Evolutionary conservation across 2,329 filamentous ascomycete species (phyloP).

Genomic region (Colletotrichum sp.): DNA sequence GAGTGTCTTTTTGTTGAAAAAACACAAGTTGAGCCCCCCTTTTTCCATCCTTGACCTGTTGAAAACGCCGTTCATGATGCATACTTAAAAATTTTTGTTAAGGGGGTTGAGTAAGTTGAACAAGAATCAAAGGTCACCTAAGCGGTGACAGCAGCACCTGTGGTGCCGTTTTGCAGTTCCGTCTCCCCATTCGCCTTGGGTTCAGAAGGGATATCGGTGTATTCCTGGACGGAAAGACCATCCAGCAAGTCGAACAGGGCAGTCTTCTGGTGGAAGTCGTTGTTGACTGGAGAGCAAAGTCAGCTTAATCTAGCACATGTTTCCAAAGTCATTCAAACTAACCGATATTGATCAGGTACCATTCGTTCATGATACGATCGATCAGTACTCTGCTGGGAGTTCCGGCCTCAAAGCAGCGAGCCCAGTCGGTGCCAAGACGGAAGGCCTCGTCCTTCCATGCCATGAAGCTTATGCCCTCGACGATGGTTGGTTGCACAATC

Average conservation of each 20-base stretch:
- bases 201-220: conserved; percentile 54
- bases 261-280: conserved; percentile 88
- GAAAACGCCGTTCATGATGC: conserved; percentile 23
- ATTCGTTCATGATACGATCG: conserved; percentile 82
- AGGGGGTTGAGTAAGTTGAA: conserved; percentile 20
- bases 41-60: conserved; percentile 22
- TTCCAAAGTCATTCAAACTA: conserved; percentile 37
- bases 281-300: conserved; percentile 72
- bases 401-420: conserved; percentile 80
- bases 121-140: conserved; percentile 23
- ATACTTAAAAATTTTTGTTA: conserved; percentile 25
- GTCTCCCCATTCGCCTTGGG: conserved; percentile 26
- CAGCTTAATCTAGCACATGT: neutral
- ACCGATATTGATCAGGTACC: conserved; percentile 97
- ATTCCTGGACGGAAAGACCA: conserved; percentile 68
- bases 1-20: conserved; percentile 32
- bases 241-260: conserved; percentile 88
- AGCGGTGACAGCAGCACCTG: conserved; percentile 15
- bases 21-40: conserved; percentile 21
- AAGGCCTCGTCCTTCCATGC: conserved; percentile 99
- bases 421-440: conserved; percentile 91
- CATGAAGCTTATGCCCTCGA: conserved; percentile 95
- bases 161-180: conserved; percentile 20
- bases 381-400: conserved; percentile 83
- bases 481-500: conserved; percentile 99